Evolutionary conservation across 495 filamentous ascomycete genomes (phyloP).

Genomic region (Astrothelium subdiscretum): DNA sequence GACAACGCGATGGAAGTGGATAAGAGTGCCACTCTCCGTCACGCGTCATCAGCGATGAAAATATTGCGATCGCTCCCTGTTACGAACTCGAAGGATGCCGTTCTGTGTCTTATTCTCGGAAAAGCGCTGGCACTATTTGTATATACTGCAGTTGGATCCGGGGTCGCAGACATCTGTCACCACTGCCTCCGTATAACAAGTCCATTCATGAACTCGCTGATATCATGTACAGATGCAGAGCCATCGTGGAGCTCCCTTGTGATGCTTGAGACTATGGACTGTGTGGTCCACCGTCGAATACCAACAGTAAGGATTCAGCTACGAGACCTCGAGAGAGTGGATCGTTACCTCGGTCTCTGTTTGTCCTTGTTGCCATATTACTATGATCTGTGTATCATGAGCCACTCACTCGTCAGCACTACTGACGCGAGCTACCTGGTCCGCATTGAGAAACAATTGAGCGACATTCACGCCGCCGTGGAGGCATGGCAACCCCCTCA

Average conservation of each 20-base stretch:
- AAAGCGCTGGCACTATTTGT: conserved; percentile 12
- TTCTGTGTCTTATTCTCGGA: conserved; percentile 16
- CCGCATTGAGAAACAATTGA: conserved; percentile 1
- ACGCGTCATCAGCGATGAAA: conserved; percentile 13
- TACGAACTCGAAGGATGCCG: conserved; percentile 9
- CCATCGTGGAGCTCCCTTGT: conserved; percentile 11
- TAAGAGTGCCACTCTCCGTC: conserved; percentile 9
- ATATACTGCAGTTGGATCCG: conserved; percentile 8
- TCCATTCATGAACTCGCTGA: conserved; percentile 10
- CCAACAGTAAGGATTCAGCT: conserved; percentile 18
- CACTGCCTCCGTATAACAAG: conserved; percentile 13
- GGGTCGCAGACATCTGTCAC: conserved; percentile 14
- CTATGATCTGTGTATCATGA: conserved; percentile 18
- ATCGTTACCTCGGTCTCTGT: conserved; percentile 18
- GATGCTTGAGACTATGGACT: conserved; percentile 16
- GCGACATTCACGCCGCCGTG: conserved; percentile 9
- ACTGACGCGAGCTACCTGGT: conserved; percentile 1
- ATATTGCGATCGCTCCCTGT: conserved; percentile 14
- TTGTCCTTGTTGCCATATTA: conserved; percentile 16
- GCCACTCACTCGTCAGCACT: conserved; percentile 6
- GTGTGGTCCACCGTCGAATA: conserved; percentile 6
- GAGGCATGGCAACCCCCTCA: conserved; percentile 13
- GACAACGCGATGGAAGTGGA: conserved; percentile 4
- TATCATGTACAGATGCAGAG: conserved; percentile 4
- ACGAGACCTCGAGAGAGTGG: conserved; percentile 4